A percentile compares a stretch with the other conserved stretches of the same genome.
phyloP scores from a whole-genome alignment of 78 protist species.

The Dictyostelium purpureum region DNA sequence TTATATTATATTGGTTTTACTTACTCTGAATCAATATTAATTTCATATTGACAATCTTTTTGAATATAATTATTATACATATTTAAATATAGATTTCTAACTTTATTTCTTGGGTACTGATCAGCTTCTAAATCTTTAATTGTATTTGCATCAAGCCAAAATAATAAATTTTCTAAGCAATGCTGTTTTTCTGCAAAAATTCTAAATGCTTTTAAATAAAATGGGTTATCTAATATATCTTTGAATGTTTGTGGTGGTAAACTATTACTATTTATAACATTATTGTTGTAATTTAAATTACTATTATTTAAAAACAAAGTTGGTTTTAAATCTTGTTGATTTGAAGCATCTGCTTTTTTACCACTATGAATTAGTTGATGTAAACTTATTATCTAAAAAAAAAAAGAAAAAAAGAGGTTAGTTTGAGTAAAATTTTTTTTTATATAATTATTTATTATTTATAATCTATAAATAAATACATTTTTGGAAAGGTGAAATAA shows the following conservation, averaged over 20 bases:
- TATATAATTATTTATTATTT: too few relatives aligned
- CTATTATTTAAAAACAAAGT: too few relatives aligned
- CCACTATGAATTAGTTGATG: conserved; percentile 74
- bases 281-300: neutral
- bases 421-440: neutral
- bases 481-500: conserved; percentile 37
- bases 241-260: conserved; percentile 41
- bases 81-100: conserved; percentile 26
- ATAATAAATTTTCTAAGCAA: conserved; percentile 57
- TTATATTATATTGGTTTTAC: neutral
- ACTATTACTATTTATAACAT: neutral
- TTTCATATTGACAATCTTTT: conserved; percentile 24
- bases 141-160: conserved; percentile 49
- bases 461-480: neutral
- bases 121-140: conserved; percentile 38
- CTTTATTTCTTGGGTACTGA: conserved; percentile 7
- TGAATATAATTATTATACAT: conserved; percentile 47
- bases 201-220: conserved; percentile 64
- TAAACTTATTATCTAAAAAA: conserved; percentile 46
- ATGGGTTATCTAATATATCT: conserved; percentile 27
- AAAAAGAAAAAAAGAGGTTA: neutral
- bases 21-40: conserved; percentile 68
- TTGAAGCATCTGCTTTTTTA: neutral
- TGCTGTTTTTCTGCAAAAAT: conserved; percentile 76
- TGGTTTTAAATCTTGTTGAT: conserved; percentile 2